Conservation (phyloP, 805 yeast genomes). For the Komagataella mondaviorum region DNA sequence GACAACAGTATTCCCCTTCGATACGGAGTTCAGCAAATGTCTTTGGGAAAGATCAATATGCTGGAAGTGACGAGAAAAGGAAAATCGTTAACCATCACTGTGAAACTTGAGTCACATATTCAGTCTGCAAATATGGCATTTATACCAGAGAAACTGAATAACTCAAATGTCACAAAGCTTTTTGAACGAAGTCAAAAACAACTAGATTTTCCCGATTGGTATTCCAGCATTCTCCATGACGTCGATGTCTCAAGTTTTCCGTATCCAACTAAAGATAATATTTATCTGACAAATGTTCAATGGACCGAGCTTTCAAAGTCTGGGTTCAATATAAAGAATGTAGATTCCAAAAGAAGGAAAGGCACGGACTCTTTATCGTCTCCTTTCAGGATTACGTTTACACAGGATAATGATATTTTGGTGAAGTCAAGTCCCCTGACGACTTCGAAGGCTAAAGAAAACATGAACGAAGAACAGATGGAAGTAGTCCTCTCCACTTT, state of each 20-base stretch:
- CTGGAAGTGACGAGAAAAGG: neutral
- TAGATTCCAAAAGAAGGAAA: neutral
- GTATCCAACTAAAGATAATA: neutral
- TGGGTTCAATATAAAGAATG: neutral
- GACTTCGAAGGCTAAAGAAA: neutral
- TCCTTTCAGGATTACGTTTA: neutral
- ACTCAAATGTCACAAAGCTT: neutral
- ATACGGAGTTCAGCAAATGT: neutral
- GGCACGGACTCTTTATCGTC: neutral
- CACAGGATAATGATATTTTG: too few relatives aligned
- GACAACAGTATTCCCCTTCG: neutral
- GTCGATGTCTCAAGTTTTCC: neutral
- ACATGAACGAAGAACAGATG: conserved; percentile 7
- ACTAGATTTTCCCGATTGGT: neutral
- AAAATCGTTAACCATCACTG: neutral
- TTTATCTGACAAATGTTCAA: neutral
- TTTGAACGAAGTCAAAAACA: neutral
- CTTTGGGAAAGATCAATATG: neutral
- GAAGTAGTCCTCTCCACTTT: conserved; percentile 13
- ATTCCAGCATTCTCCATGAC: neutral
- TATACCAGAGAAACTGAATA: neutral
- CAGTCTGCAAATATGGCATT: neutral
- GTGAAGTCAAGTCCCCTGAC: neutral
- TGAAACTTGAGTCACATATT: neutral
- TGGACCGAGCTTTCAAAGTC: neutral